phyloP scores from a whole-genome alignment of 441 rosid genomes.

The Euphorbia schlechtendalii region DNA sequence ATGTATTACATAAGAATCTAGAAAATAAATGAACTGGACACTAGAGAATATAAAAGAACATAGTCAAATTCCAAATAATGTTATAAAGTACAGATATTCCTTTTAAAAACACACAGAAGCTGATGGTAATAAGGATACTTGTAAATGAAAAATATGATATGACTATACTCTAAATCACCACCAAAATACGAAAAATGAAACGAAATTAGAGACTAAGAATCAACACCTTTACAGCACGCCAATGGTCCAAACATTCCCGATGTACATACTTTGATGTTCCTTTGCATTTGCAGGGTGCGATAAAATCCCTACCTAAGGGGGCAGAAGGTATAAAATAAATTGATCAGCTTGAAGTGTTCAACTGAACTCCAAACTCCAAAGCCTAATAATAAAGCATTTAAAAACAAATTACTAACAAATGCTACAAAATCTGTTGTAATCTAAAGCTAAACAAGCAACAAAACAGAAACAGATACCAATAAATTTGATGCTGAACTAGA shows the following conservation, averaged over 20 bases:
- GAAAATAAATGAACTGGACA: slow-evolving; percentile 5
- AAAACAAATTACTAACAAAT: slow-evolving; percentile 5
- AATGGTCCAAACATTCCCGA: slow-evolving; percentile 94
- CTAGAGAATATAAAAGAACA: neutral
- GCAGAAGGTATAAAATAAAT: slow-evolving; percentile 2
- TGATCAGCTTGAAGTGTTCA: slow-evolving; percentile 3
- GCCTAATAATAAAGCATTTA: neutral
- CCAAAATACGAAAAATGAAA: slow-evolving; percentile 1
- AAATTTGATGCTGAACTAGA: neutral
- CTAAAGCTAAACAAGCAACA: neutral
- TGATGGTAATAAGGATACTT: too few species aligned
- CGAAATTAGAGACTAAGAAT: neutral
- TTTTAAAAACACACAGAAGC: too few species aligned
- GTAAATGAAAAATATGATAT: too few species aligned
- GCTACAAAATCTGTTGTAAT: neutral
- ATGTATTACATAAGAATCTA: neutral
- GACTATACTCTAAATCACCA: slow-evolving; percentile 3
- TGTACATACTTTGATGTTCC: slow-evolving; percentile 98
- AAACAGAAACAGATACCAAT: neutral
- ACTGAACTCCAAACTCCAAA: neutral
- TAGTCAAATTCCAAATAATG: neutral
- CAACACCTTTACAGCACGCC: slow-evolving; percentile 87
- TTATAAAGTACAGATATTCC: neutral
- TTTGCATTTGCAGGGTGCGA: slow-evolving; percentile 98
- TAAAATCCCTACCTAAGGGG: slow-evolving; percentile 89